A percentile compares a stretch with the other conserved stretches of the same genome.
Conservation (phyloP, 495 filamentous ascomycete species). For the Pyrenula massariospora region DNA sequence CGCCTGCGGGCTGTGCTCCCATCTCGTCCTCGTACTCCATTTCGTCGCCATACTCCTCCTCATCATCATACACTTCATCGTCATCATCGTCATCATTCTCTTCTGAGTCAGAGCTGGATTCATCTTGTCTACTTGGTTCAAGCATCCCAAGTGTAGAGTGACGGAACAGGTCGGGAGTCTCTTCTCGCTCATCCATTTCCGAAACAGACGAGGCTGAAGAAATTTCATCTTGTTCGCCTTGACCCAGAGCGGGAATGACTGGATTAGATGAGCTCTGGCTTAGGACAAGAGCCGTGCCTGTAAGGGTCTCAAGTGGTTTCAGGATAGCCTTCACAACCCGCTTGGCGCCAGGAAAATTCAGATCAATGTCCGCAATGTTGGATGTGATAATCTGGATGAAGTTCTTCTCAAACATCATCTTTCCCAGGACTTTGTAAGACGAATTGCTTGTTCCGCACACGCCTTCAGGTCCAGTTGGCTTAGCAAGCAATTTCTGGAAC, state of each 20-base stretch:
- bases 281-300: conserved; percentile 72
- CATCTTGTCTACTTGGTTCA: conserved; percentile 70
- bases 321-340: conserved; percentile 93
- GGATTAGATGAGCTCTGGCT: conserved; percentile 67
- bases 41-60: conserved; percentile 64
- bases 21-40: conserved; percentile 84
- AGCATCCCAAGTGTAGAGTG: conserved; percentile 94
- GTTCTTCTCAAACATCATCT: conserved; percentile 96
- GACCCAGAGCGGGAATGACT: conserved; percentile 45
- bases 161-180: conserved; percentile 93
- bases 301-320: conserved; percentile 73
- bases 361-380: conserved; percentile 92
- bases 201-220: conserved; percentile 83
- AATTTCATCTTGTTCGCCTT: conserved; percentile 76
- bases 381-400: conserved; percentile 77
- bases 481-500: conserved; percentile 76
- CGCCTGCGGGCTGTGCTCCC: conserved; percentile 51
- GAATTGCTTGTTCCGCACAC: conserved; percentile 13
- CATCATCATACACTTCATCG: conserved; percentile 71
- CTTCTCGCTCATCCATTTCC: conserved; percentile 78
- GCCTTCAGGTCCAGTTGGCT: conserved; percentile 15
- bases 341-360: conserved; percentile 88
- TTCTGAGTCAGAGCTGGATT: conserved; percentile 51
- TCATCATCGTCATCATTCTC: conserved; percentile 65
- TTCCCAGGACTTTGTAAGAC: conserved; percentile 60